A percentile compares a stretch with the other conserved stretches of the same genome.
Evolutionary conservation across 345 rosid species (phyloP).

Genomic region (Brassica nigra): DNA sequence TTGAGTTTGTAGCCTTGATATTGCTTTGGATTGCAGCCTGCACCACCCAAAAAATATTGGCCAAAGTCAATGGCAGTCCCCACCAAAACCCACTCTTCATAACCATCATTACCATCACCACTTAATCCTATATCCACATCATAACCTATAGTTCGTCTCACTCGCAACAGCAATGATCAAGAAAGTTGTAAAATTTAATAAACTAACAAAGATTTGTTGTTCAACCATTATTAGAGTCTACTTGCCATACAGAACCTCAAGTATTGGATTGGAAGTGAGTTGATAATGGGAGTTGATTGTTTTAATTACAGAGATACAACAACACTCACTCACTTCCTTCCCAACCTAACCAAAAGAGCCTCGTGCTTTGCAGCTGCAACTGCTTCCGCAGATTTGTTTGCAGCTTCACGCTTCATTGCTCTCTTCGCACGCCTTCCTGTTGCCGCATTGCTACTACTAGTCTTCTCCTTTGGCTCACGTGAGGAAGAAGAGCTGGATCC

Average conservation of each 20-base stretch:
- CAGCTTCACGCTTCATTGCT: constrained; percentile 90
- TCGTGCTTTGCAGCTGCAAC: constrained; percentile 55
- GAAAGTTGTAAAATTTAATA: constrained; percentile 8
- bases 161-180: constrained; percentile 8
- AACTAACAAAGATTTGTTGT: constrained; percentile 17
- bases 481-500: constrained; percentile 48
- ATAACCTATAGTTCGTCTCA: background rate
- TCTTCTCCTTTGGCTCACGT: constrained; percentile 60
- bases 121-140: constrained; percentile 6
- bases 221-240: constrained; percentile 37
- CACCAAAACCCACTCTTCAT: constrained; percentile 26
- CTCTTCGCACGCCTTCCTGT: constrained; percentile 90
- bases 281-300: constrained; percentile 9
- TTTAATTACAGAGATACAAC: constrained; percentile 31
- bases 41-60: constrained; percentile 30
- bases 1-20: constrained; percentile 8
- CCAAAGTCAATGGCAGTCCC: constrained; percentile 36
- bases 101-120: constrained; percentile 27
- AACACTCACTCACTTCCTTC: constrained; percentile 33
- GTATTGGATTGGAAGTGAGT: background rate
- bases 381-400: constrained; percentile 64
- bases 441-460: constrained; percentile 38
- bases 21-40: constrained; percentile 35
- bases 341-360: constrained; percentile 44
- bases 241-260: constrained; percentile 29